A percentile compares a stretch with the other conserved stretches of the same genome.
These are phyloP conservation scores for Tirmania nivea DNA, from an alignment of 495 filamentous ascomycete species.

Conservation along the genomic window DNA sequence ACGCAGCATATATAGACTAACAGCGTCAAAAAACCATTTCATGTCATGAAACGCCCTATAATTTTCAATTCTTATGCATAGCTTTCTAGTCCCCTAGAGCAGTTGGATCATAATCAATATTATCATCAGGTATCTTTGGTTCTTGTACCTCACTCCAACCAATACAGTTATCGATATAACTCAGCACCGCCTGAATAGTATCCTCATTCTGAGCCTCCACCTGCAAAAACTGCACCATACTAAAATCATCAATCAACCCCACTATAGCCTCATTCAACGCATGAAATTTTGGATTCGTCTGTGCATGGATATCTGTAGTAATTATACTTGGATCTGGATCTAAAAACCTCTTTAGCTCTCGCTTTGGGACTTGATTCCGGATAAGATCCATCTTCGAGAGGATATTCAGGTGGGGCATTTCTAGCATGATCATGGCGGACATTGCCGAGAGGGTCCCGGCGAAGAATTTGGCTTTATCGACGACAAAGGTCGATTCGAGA, in stretches of 20 bases:
- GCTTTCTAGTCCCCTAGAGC: not conserved
- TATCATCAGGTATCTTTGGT: conserved; percentile 60
- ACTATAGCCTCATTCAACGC: conserved; percentile 43
- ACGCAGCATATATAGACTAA: no score
- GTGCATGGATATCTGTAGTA: conserved; percentile 14
- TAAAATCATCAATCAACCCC: conserved; percentile 80
- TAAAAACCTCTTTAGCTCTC: conserved; percentile 68
- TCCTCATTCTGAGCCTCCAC: conserved; percentile 84
- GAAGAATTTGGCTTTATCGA: conserved; percentile 92
- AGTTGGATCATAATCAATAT: conserved; percentile 27
- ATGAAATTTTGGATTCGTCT: conserved; percentile 19
- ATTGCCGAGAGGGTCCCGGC: conserved; percentile 86
- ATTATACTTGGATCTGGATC: conserved; percentile 48
- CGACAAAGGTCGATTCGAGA: conserved; percentile 80
- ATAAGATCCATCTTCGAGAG: conserved; percentile 94
- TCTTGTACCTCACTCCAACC: conserved; percentile 95
- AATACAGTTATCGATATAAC: conserved; percentile 91
- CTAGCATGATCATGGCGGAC: conserved; percentile 96
- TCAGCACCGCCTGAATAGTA: conserved; percentile 72
- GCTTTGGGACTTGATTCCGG: conserved; percentile 56
- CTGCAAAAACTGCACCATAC: conserved; percentile 87
- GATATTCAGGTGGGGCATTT: conserved; percentile 85
- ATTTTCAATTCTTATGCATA: no score
- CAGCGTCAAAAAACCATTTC: no score
- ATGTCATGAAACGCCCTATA: no score